phyloP scores from a whole-genome alignment of 192 early-diverging fungal genomes.

The Mortierella claussenii region DNA sequence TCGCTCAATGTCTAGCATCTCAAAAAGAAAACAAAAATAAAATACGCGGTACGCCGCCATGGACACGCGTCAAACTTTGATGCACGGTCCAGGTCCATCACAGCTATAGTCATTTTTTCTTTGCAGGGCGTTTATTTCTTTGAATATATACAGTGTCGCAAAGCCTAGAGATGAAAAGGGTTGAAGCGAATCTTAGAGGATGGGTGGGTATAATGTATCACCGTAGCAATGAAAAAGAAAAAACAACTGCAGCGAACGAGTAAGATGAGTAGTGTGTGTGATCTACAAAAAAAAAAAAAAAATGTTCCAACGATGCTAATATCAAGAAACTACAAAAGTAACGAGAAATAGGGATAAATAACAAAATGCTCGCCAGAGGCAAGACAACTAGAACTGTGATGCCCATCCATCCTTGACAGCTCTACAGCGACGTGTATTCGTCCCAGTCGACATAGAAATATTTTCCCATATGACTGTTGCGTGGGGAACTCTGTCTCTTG shows the following conservation, averaged over 20 bases:
- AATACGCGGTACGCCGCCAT: neutral
- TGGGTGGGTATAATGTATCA: too few relatives aligned
- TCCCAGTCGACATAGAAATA: slow-evolving; percentile 54
- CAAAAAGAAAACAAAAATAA: slow-evolving; percentile 6
- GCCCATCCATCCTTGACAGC: neutral
- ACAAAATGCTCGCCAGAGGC: neutral
- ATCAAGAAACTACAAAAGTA: slow-evolving; percentile 1
- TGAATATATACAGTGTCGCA: neutral
- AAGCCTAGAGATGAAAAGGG: neutral
- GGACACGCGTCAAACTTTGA: too few relatives aligned
- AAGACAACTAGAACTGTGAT: neutral
- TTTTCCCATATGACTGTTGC: slow-evolving; percentile 51
- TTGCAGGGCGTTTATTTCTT: too few relatives aligned
- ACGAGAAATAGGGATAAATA: slow-evolving; percentile 2
- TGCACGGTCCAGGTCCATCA: too few relatives aligned
- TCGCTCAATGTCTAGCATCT: slow-evolving; percentile 1
- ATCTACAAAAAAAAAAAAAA: neutral
- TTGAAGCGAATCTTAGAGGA: neutral
- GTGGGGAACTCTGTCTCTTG: slow-evolving; percentile 34
- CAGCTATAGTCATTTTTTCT: too few relatives aligned
- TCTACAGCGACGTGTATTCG: slow-evolving; percentile 36
- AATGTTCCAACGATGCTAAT: neutral
- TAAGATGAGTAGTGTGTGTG: too few relatives aligned
- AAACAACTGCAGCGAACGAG: neutral
- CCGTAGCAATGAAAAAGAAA: too few relatives aligned